Percentiles rank a stretch among this genome's conserved stretches.
Conservation (phyloP, 345 rosid species). For the Pistacia integerrima region DNA sequence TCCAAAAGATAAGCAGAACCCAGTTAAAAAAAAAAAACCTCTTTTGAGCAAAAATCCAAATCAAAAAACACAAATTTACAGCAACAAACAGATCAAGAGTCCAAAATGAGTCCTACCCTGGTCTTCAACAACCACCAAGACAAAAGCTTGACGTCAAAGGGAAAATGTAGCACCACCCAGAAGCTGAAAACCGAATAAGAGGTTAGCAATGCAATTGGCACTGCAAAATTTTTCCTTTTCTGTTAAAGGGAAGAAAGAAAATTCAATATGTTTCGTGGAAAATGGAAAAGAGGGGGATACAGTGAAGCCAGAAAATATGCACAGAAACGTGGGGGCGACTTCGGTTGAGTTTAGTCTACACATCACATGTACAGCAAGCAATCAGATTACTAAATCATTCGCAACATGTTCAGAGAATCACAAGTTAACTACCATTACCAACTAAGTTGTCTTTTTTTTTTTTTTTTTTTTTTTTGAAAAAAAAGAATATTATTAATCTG, state of each 20-base stretch:
- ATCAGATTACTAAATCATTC: constrained; percentile 11
- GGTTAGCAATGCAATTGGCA: constrained; percentile 11
- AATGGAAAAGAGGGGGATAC: constrained; percentile 19
- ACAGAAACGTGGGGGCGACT: constrained; percentile 86
- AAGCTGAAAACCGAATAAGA: constrained; percentile 21
- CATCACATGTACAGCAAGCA: constrained; percentile 37
- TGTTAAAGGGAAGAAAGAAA: constrained; percentile 12
- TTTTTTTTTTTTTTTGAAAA: no score
- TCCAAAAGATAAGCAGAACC: constrained; percentile 16
- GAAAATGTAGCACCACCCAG: constrained; percentile 42
- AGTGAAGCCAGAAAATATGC: constrained; percentile 43
- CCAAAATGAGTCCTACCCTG: constrained; percentile 6
- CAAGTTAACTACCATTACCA: no score
- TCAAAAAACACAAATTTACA: constrained; percentile 14
- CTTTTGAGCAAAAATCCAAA: constrained; percentile 23
- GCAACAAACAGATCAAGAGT: constrained; percentile 8
- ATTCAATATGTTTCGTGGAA: constrained; percentile 15
- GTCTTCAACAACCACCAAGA: constrained; percentile 7
- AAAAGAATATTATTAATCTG: no score
- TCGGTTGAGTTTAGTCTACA: constrained; percentile 19
- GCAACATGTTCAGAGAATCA: constrained; percentile 21
- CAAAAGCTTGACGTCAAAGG: neutral
- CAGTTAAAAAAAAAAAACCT: constrained; percentile 15
- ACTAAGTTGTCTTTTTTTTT: neutral
- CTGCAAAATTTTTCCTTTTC: neutral